Evolutionary conservation across 805 yeast genomes (phyloP), one percentile per base, ranked within the genome.

Genomic region (Saccharomyces kudriavzevii): DNA sequence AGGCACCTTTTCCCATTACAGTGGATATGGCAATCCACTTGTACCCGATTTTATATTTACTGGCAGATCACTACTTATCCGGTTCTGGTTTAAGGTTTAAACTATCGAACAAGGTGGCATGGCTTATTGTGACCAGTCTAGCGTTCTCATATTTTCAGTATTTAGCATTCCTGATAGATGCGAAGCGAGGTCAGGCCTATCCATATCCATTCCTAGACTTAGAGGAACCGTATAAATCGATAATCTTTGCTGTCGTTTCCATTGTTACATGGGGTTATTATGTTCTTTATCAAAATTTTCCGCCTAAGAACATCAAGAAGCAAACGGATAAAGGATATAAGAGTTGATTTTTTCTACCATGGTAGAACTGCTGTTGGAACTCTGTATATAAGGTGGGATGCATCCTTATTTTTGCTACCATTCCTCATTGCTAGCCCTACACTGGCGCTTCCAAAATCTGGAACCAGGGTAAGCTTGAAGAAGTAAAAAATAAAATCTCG

Each of bases 151-250:
- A 85, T 65, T 84, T 86, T 80, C 61, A 68, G 47, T 75, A 76
- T 65, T 70, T 85, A 52, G 76, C 77, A 54, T 49, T 60, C 8
- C 65, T 83, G 54, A 71, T 85, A 25, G 79, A 77, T 53, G 69
- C 77, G 30, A 71, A 72, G 22, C 63, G 56, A 25, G 79, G 79
- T 6, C 83, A 77, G 2, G 71, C 67, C 17, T 85, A 80, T 59
- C 92, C 92, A 0, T 85, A 85, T 62, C 86, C 84, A 8, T 85
- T 85, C 62, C 70, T 85, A 60, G 79, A 84, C 62, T 84, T 79
- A 13, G 71, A 69, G 5, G 77, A 72, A 30, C 68, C 70, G 9
- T 66, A 66, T 22, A 73, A 86, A 54, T 64, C 73, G 1, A 56
- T 74, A 5, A 78, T 84, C 22, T 85, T 85, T 63, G 69, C 64